Base-by-base conservation (phyloP, 768 basidiomycete species). In the Psilocybe subaeruginosa region DNA sequence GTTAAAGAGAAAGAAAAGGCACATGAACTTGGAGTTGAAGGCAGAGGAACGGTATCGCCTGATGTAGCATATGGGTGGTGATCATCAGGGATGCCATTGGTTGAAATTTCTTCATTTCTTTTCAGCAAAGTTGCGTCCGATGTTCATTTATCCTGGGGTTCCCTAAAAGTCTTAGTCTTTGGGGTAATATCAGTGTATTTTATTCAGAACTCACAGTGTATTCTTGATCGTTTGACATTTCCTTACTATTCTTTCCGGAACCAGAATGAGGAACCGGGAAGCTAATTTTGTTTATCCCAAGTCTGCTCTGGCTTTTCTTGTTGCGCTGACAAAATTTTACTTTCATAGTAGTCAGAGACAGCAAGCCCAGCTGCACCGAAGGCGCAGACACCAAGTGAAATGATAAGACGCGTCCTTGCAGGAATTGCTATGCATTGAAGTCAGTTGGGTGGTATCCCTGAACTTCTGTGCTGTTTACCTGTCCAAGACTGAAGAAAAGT, bases 341-440 rank as follows among this genome's bases (percentile, higher is more conserved):
- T 77, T 66, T 88, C 85, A 41, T 88, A 70, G 54, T 80, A 78
- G 66, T 86, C 78, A 41, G 87, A 85, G 45, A 81, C 64, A 39
- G 76, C 65, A 29, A 87, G 65, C 16, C 87, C 87, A 19, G 71
- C 71, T 8, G 70, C 75, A 9, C 80, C 85, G 29, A 86, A 69
- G 3, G 76, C 68, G 62, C 81, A 85, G 50, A 82, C 69, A 4
- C 73, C 80, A 59, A 85, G 72, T 4, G 85, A 84, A 49, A 87
- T 66, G 54, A 76, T 73, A 30, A 86, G 75, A 37, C 87, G 83
- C 43, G 84, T 84, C 30, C 76, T 73, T 29, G 85, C 72, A 9
- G 87, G 83, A 33, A 88, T 77, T 45, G 80, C 87, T 88, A 33
- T 23, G 31, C 23, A 17, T 14, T 35, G 58, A 33, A 58, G 27